A percentile compares a stretch with the other conserved stretches of the same genome.
Conservation (phyloP, 2,329 filamentous ascomycete species). For the Cephalotrichum gorgonifer region DNA sequence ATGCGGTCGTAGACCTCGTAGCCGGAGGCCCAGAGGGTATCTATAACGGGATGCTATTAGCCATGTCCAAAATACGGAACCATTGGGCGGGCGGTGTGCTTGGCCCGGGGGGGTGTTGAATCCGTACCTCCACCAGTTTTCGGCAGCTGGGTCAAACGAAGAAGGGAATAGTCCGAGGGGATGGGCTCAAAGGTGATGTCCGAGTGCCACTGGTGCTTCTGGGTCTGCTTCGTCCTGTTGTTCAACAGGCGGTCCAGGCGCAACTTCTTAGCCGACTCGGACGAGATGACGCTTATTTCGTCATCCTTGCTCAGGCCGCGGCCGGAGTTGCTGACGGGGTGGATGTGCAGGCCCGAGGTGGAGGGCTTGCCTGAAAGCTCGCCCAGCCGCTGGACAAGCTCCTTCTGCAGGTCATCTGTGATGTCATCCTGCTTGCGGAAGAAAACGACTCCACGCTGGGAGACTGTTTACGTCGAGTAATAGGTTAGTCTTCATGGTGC, state of each 20-base stretch:
- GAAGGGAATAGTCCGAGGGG: conserved; percentile 51
- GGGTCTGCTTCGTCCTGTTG: conserved; percentile 31
- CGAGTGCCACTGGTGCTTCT: conserved; percentile 43
- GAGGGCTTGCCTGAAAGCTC: conserved; percentile 45
- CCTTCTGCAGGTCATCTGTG: conserved; percentile 54
- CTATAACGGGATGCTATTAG: conserved; percentile 13
- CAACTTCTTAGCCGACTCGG: conserved; percentile 39
- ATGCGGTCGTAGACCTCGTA: conserved; percentile 59
- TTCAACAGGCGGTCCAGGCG: conserved; percentile 27
- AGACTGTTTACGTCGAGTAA: conserved; percentile 33
- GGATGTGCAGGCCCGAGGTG: conserved; percentile 47
- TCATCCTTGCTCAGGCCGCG: conserved; percentile 43
- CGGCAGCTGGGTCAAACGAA: conserved; percentile 43
- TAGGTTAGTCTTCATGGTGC: not conserved
- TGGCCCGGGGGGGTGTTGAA: not conserved
- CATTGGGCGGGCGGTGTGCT: too few species aligned
- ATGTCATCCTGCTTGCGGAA: conserved; percentile 55
- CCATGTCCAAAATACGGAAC: not conserved
- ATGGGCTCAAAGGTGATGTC: conserved; percentile 57
- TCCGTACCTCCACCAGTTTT: conserved; percentile 38
- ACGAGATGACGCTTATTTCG: conserved; percentile 55
- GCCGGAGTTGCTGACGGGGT: conserved; percentile 44
- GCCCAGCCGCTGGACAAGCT: conserved; percentile 50
- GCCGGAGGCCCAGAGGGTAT: conserved; percentile 57
- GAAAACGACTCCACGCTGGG: conserved; percentile 59